Percentiles rank a stretch among this genome's conserved stretches.
Evolutionary conservation across 805 yeast species (phyloP).

Genomic region (Barnettozyma populi): DNA sequence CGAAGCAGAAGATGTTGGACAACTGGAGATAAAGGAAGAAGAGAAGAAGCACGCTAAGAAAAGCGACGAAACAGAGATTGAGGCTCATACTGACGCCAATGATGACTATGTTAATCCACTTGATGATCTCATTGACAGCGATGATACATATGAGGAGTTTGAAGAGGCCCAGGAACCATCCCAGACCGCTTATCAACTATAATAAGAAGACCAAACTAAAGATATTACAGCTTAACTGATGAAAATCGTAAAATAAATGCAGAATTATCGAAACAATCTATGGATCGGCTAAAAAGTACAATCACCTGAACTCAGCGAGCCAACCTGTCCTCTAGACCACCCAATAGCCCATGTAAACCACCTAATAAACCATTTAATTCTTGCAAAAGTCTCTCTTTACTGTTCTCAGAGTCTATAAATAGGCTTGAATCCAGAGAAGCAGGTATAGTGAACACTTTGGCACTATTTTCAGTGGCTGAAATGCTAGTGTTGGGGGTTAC

Average conservation of each 20-base stretch:
- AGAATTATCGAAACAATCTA: not conserved
- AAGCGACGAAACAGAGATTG: constrained; percentile 10
- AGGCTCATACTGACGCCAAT: too few species aligned
- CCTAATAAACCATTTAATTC: constrained; percentile 22
- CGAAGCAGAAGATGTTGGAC: not conserved
- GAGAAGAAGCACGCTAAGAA: constrained; percentile 6
- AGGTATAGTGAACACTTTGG: constrained; percentile 1
- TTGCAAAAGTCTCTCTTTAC: constrained; percentile 22
- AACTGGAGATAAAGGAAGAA: not conserved
- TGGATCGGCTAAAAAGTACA: not conserved
- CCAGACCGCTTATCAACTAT: not conserved
- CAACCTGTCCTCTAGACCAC: constrained; percentile 28
- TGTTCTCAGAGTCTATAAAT: constrained; percentile 20
- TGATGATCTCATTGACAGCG: constrained; percentile 1
- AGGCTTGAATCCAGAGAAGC: constrained; percentile 17
- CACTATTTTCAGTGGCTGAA: not conserved
- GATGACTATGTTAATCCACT: constrained; percentile 2
- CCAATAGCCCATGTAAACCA: constrained; percentile 22
- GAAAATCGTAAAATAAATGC: not conserved
- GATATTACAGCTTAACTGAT: not conserved
- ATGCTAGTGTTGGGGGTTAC: not conserved
- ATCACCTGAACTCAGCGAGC: constrained; percentile 2
- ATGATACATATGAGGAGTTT: not conserved
- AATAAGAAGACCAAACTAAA: too few species aligned
- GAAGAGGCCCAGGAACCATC: not conserved